These are phyloP conservation scores for Trifolium pratense DNA, from an alignment of 306 rosid genomes.

Conservation along the genomic window DNA sequence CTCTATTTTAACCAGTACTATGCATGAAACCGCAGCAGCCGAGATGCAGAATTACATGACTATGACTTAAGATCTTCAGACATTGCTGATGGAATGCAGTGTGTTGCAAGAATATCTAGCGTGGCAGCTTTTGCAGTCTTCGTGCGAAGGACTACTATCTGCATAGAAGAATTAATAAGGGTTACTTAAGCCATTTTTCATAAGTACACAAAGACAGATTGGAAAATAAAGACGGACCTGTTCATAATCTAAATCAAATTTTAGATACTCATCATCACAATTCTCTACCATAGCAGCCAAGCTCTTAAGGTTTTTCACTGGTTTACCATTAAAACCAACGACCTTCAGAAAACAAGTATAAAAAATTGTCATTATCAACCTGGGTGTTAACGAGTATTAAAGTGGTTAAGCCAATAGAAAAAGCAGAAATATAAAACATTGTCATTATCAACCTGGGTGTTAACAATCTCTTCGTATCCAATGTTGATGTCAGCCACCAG, in stretches of 20 bases:
- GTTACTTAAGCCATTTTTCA: slow-evolving; percentile 11
- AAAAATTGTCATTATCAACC: slow-evolving; percentile 47
- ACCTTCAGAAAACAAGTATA: slow-evolving; percentile 54
- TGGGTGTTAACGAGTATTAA: slow-evolving; percentile 67
- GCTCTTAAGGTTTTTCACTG: slow-evolving; percentile 83
- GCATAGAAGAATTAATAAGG: slow-evolving; percentile 44
- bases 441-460: slow-evolving; percentile 70
- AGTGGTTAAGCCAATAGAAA: slow-evolving; percentile 28
- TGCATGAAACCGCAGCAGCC: slow-evolving; percentile 25
- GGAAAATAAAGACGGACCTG: slow-evolving; percentile 64
- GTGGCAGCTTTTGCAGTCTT: slow-evolving; percentile 84
- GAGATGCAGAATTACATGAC: slow-evolving; percentile 42
- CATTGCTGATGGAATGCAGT: slow-evolving; percentile 88
- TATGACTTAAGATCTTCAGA: slow-evolving; percentile 86
- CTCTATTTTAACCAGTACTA: slow-evolving; percentile 30
- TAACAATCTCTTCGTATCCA: slow-evolving; percentile 91
- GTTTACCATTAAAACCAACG: slow-evolving; percentile 83
- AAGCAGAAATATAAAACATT: slow-evolving; percentile 11
- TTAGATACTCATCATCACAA: slow-evolving; percentile 76
- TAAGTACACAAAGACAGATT: slow-evolving; percentile 24
- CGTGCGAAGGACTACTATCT: slow-evolving; percentile 83
- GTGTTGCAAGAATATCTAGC: slow-evolving; percentile 79
- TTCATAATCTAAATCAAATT: slow-evolving; percentile 82
- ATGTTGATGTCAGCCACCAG: slow-evolving; percentile 95
- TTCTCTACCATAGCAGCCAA: slow-evolving; percentile 90